Conservation (phyloP, 2,329 filamentous ascomycete genomes). For the Phyllosticta citribraziliensis region DNA sequence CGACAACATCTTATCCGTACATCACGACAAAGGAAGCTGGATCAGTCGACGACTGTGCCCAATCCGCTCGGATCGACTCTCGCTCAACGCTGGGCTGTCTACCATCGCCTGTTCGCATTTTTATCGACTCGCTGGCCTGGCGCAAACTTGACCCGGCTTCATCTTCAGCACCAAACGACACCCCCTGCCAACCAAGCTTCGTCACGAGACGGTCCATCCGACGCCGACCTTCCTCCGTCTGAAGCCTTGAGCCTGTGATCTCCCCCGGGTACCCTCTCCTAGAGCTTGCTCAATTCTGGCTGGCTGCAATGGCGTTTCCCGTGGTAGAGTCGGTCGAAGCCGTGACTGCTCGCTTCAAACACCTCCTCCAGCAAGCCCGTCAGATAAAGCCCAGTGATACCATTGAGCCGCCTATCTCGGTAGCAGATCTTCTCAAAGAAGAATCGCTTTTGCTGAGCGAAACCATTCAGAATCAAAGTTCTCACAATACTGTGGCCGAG, state of each 20-base stretch:
- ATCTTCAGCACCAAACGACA: neutral
- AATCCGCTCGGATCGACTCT: neutral
- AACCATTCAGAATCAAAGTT: conserved; percentile 34
- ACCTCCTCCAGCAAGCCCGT: conserved; percentile 32
- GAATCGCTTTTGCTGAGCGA: conserved; percentile 19
- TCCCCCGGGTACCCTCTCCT: neutral
- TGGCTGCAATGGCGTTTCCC: conserved; percentile 19
- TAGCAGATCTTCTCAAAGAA: conserved; percentile 27
- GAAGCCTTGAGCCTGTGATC: neutral
- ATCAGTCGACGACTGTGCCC: neutral
- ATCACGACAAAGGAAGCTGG: neutral
- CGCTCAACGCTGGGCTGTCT: neutral
- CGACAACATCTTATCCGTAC: neutral
- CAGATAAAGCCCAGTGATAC: conserved; percentile 29
- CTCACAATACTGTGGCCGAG: conserved; percentile 61
- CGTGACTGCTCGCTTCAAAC: conserved; percentile 25
- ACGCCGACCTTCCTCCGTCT: neutral
- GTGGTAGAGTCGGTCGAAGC: conserved; percentile 18
- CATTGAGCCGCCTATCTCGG: conserved; percentile 36
- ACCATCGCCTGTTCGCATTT: neutral
- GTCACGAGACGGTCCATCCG: neutral
- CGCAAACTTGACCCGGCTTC: neutral
- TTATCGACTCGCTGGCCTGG: neutral
- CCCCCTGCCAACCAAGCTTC: neutral
- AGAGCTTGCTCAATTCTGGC: neutral